Percentiles rank a stretch among this genome's conserved stretches.
These are phyloP conservation scores for Lentithecium fluviatile DNA, from an alignment of 495 filamentous ascomycete species.

Conservation along the genomic window DNA sequence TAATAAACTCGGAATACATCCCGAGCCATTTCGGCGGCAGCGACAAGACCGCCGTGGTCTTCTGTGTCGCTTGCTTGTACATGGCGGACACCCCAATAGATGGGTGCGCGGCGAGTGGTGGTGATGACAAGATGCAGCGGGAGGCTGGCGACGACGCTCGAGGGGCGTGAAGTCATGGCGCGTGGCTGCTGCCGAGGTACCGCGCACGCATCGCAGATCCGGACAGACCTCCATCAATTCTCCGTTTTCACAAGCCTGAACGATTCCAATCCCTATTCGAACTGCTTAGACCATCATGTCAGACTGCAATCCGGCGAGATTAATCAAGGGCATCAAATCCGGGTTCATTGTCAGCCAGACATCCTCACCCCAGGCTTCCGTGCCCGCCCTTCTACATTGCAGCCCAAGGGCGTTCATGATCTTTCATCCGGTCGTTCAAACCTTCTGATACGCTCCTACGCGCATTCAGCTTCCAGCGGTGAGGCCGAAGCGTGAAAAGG, in stretches of 20 bases:
- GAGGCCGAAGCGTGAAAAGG: not conserved
- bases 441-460: not conserved
- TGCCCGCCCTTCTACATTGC: not conserved
- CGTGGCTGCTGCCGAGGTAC: conserved; percentile 31
- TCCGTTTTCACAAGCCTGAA: too few species aligned
- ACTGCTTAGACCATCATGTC: not conserved
- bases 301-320: too few species aligned
- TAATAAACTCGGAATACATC: conserved; percentile 88
- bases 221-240: too few species aligned
- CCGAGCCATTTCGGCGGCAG: conserved; percentile 72
- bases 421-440: not conserved
- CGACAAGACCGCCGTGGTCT: conserved; percentile 39
- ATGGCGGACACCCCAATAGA: conserved; percentile 22
- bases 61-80: conserved; percentile 35
- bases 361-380: not conserved
- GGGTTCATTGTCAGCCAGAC: not conserved
- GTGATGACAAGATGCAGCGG: conserved; percentile 2
- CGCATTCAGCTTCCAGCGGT: not conserved
- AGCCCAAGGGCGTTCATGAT: too few species aligned
- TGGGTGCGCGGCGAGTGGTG: conserved; percentile 6
- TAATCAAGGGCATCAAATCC: too few species aligned
- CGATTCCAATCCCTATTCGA: too few species aligned
- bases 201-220: not conserved
- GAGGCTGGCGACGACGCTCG: conserved; percentile 20
- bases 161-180: conserved; percentile 26